Conservation (phyloP, 805 yeast genomes). For the Suhomyces emberorum region DNA sequence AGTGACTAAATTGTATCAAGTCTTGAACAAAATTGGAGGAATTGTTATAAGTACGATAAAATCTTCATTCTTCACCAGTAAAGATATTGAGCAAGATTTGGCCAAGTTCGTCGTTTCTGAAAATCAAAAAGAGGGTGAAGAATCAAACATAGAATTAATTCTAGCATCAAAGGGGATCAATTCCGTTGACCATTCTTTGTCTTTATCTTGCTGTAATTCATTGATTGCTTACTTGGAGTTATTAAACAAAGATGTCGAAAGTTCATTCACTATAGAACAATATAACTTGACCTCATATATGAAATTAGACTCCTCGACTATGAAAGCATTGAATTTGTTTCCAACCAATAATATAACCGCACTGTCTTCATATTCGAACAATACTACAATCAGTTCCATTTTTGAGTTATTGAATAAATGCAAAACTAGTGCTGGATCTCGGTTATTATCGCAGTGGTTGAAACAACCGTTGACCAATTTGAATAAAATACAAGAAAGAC, state of each 20-base stretch:
- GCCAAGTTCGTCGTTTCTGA: slow-evolving; percentile 54
- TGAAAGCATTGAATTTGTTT: slow-evolving; percentile 81
- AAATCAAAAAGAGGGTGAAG: slow-evolving; percentile 23
- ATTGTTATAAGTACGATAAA: slow-evolving; percentile 64
- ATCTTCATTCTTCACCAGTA: slow-evolving; percentile 53
- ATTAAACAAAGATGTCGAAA: slow-evolving; percentile 51
- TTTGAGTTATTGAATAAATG: slow-evolving; percentile 86
- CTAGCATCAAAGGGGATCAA: slow-evolving; percentile 54
- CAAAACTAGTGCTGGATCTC: slow-evolving; percentile 83
- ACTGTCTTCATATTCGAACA: slow-evolving; percentile 2
- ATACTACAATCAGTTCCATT: slow-evolving; percentile 44
- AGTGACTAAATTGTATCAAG: slow-evolving; percentile 60
- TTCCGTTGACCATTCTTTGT: slow-evolving; percentile 43
- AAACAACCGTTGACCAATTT: slow-evolving; percentile 86
- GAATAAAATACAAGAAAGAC: slow-evolving; percentile 61
- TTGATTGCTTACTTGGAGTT: slow-evolving; percentile 66
- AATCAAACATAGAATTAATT: slow-evolving; percentile 34
- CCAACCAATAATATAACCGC: slow-evolving; percentile 40
- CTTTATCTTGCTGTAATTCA: slow-evolving; percentile 66
- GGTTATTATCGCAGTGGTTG: slow-evolving; percentile 89
- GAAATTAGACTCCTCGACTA: slow-evolving; percentile 89
- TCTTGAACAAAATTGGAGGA: slow-evolving; percentile 71
- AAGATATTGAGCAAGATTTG: slow-evolving; percentile 76
- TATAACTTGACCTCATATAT: slow-evolving; percentile 78
- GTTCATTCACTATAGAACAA: slow-evolving; percentile 56